A percentile compares a stretch with the other conserved stretches of the same genome.
Conservation (phyloP, 352 stramenopile genomes). For the Pythium monospermum region DNA sequence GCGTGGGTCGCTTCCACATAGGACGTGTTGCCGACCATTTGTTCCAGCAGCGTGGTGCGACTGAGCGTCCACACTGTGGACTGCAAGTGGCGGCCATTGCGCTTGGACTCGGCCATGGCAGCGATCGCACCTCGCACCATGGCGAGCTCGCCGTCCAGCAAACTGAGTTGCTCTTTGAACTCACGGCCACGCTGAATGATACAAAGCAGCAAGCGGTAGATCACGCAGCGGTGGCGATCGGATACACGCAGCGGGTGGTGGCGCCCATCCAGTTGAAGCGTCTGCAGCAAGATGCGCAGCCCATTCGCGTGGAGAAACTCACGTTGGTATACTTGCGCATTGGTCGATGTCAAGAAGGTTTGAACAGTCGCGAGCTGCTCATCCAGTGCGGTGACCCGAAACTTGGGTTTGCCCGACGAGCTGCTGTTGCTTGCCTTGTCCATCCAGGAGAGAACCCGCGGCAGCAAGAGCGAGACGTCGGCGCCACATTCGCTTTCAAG, state of each 20-base stretch:
- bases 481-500: slow-evolving; percentile 42
- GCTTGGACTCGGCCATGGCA: background rate
- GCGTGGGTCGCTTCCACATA: slow-evolving; percentile 24
- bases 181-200: slow-evolving; percentile 36
- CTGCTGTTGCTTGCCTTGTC: slow-evolving; percentile 27
- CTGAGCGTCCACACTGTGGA: slow-evolving; percentile 27
- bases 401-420: slow-evolving; percentile 1
- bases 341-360: slow-evolving; percentile 40
- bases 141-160: slow-evolving; percentile 33
- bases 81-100: slow-evolving; percentile 11
- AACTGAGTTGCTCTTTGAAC: slow-evolving; percentile 46
- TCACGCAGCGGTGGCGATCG: slow-evolving; percentile 21
- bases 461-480: slow-evolving; percentile 49
- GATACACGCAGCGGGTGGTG: slow-evolving; percentile 8
- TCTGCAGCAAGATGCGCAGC: slow-evolving; percentile 36
- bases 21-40: slow-evolving; percentile 43
- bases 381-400: slow-evolving; percentile 24
- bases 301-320: slow-evolving; percentile 57
- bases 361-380: slow-evolving; percentile 47
- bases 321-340: slow-evolving; percentile 33
- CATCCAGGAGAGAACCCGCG: slow-evolving; percentile 65
- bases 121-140: slow-evolving; percentile 36
- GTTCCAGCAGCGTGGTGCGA: slow-evolving; percentile 46
- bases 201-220: slow-evolving; percentile 34
- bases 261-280: slow-evolving; percentile 21